Percentiles rank a stretch among this genome's conserved stretches.
Evolutionary conservation across 768 basidiomycete species (phyloP).

Genomic region (Phlebiopsis flavidoalba): DNA sequence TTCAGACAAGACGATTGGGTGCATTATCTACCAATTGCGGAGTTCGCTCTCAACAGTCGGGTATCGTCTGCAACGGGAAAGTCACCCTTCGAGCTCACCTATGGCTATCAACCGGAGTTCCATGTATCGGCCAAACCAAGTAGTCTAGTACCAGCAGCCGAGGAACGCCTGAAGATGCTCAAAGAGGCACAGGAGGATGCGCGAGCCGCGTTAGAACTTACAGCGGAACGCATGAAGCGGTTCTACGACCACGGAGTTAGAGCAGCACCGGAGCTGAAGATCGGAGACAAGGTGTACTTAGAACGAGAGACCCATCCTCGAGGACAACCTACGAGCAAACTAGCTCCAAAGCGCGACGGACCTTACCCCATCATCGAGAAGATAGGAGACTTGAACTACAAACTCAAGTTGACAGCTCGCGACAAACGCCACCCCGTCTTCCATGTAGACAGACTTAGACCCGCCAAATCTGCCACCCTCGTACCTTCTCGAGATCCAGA

Average conservation of each 20-base stretch:
- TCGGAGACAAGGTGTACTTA: constrained; percentile 23
- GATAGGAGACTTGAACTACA: constrained; percentile 18
- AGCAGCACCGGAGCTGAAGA: constrained; percentile 2
- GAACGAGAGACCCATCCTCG: constrained; percentile 21
- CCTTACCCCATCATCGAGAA: constrained; percentile 23
- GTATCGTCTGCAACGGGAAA: constrained; percentile 22
- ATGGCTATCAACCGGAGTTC: constrained; percentile 18
- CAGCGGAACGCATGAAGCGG: constrained; percentile 24
- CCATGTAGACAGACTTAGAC: constrained; percentile 14
- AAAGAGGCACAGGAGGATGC: constrained; percentile 14
- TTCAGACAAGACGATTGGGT: constrained; percentile 32
- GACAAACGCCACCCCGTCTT: constrained; percentile 27
- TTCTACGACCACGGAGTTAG: constrained; percentile 3
- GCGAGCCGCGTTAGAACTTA: constrained; percentile 6
- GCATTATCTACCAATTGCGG: constrained; percentile 26
- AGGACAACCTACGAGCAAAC: constrained; percentile 22
- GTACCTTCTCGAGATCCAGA: constrained; percentile 7
- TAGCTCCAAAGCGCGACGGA: constrained; percentile 18
- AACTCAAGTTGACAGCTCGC: constrained; percentile 18
- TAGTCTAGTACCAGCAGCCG: constrained; percentile 10
- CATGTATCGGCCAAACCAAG: not conserved
- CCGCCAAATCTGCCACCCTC: not conserved
- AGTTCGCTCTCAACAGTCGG: constrained; percentile 31
- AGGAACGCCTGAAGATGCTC: constrained; percentile 16
- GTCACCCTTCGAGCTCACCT: constrained; percentile 29